Conservation (phyloP, 495 filamentous ascomycete genomes). For the Penicillium subrubescens region DNA sequence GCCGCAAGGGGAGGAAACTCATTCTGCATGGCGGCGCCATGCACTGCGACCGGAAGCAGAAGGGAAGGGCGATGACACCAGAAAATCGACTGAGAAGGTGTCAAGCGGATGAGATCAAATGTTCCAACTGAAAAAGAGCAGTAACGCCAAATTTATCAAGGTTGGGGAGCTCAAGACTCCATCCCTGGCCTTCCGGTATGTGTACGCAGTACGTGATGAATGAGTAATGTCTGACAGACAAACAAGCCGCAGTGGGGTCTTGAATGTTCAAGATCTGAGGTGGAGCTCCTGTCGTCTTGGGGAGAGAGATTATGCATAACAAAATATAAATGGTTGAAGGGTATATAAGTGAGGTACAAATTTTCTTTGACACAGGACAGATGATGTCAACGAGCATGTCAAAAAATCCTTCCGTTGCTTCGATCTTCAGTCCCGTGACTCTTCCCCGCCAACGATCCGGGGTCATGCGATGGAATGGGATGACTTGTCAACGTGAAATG, state of each 20-base stretch:
- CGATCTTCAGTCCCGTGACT: constrained; percentile 22
- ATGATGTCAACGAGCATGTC: constrained; percentile 13
- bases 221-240: constrained; percentile 12
- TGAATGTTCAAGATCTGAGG: background rate
- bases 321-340: background rate
- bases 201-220: constrained; percentile 5
- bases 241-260: background rate
- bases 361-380: background rate
- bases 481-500: background rate
- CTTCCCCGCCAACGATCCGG: constrained; percentile 5
- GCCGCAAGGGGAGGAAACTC: constrained; percentile 13
- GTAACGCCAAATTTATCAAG: background rate
- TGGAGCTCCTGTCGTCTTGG: background rate
- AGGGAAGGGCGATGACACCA: background rate
- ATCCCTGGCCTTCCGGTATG: background rate
- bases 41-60: constrained; percentile 1
- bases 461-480: background rate
- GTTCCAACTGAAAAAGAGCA: background rate
- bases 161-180: constrained; percentile 7
- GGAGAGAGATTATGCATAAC: background rate
- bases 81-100: background rate
- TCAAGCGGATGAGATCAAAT: background rate
- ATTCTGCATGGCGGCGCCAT: constrained; percentile 23
- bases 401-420: constrained; percentile 3
- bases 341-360: background rate